A percentile compares a stretch with the other conserved stretches of the same genome.
phyloP scores from a whole-genome alignment of 2,329 filamentous ascomycete species.

The Exserohilum rostratum region DNA sequence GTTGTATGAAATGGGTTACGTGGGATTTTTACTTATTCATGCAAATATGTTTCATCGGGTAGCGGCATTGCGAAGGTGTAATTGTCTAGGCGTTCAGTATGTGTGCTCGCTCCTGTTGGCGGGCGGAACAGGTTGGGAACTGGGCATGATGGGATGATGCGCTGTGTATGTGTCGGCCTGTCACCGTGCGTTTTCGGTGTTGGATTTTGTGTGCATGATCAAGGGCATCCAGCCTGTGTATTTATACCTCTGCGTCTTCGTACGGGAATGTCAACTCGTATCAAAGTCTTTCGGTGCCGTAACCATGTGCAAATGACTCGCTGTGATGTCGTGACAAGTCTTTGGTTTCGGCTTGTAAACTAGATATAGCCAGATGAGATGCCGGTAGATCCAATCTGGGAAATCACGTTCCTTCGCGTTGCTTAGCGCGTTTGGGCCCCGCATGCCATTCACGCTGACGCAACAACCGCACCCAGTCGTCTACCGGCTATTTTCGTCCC shows the following conservation, averaged over 20 bases:
- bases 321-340: not conserved
- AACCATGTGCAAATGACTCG: not conserved
- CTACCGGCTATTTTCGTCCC: not conserved
- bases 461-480: not conserved
- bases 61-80: conserved; percentile 39
- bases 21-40: conserved; percentile 23
- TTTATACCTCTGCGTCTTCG: conserved; percentile 23
- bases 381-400: not conserved
- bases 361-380: not conserved
- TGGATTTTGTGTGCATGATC: conserved; percentile 22
- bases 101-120: conserved; percentile 8
- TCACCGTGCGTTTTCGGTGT: conserved; percentile 22
- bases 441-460: conserved; percentile 12
- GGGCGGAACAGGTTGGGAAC: conserved; percentile 11
- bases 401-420: conserved; percentile 34
- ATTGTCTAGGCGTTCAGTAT: conserved; percentile 30
- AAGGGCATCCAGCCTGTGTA: conserved; percentile 25
- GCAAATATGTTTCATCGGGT: conserved; percentile 24
- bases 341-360: not conserved
- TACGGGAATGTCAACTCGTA: conserved; percentile 17
- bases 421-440: conserved; percentile 24
- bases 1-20: conserved; percentile 44
- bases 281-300: not conserved
- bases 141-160: conserved; percentile 24
- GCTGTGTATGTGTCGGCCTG: conserved; percentile 5